phyloP scores from a whole-genome alignment of 129 eudicot genomes.

The Centrapalus pauciflorus region DNA sequence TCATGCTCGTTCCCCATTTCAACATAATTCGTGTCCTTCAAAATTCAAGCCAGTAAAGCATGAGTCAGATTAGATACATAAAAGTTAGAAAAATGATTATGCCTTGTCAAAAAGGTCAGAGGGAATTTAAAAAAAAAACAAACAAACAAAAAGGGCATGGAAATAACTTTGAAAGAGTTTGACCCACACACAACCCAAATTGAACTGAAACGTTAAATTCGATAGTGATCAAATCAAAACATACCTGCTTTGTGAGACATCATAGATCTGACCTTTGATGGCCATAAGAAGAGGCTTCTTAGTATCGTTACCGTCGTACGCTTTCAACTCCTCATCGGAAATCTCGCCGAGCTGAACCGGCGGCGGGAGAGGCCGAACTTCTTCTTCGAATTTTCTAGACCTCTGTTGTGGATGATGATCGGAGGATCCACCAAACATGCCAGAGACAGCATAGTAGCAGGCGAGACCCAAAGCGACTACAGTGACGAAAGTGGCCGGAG shows the following conservation, averaged over 20 bases:
- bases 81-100: neutral
- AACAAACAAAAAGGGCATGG: neutral
- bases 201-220: neutral
- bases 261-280: slow-evolving; percentile 89
- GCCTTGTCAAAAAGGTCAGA: neutral
- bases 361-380: slow-evolving; percentile 67
- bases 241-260: slow-evolving; percentile 90
- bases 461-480: slow-evolving; percentile 54
- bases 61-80: neutral
- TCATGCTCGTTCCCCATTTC: neutral
- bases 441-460: slow-evolving; percentile 50
- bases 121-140: neutral
- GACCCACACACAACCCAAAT: neutral
- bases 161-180: neutral
- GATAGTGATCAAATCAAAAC: neutral
- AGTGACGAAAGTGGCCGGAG: slow-evolving; percentile 65
- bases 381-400: slow-evolving; percentile 36
- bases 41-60: neutral
- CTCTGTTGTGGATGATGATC: slow-evolving; percentile 19
- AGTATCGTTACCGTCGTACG: slow-evolving; percentile 61
- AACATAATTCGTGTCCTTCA: neutral
- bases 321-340: slow-evolving; percentile 59
- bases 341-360: slow-evolving; percentile 86
- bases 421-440: slow-evolving; percentile 47
- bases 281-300: slow-evolving; percentile 91